A percentile compares a stretch with the other conserved stretches of the same genome.
phyloP scores from a whole-genome alignment of 805 yeast species.

The Hanseniaspora meyeri region DNA sequence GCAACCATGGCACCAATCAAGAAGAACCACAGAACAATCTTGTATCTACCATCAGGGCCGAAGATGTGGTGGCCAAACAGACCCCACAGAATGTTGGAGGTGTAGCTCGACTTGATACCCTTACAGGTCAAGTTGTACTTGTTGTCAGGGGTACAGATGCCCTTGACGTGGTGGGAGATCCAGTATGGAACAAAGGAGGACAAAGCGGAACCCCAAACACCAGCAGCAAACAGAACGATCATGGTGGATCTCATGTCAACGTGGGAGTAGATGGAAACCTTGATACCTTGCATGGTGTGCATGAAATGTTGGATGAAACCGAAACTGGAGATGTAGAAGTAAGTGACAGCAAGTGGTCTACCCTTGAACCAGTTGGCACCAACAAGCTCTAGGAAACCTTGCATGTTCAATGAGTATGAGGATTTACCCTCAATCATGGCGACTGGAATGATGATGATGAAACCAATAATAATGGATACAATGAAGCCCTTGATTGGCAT shows the following conservation, averaged over 20 bases:
- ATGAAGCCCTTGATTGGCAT: conserved; percentile 33
- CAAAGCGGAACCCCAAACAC: conserved; percentile 35
- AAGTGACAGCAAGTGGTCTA: conserved; percentile 48
- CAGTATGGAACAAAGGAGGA: conserved; percentile 34
- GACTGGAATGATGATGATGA: conserved; percentile 47
- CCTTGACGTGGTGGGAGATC: conserved; percentile 29
- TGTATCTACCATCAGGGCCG: conserved; percentile 37
- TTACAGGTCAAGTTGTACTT: conserved; percentile 39
- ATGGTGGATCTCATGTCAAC: conserved; percentile 52
- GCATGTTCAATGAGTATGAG: conserved; percentile 45
- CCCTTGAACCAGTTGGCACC: conserved; percentile 58
- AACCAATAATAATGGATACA: conserved; percentile 43
- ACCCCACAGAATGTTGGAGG: conserved; percentile 54
- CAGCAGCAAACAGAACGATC: conserved; percentile 36
- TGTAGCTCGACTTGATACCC: conserved; percentile 35
- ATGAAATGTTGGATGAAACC: conserved; percentile 36
- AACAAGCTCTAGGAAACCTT: conserved; percentile 51
- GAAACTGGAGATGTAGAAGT: conserved; percentile 38
- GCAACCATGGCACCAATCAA: conserved; percentile 43
- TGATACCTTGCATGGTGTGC: conserved; percentile 43
- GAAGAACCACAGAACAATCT: conserved; percentile 47
- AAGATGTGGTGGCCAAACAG: conserved; percentile 52
- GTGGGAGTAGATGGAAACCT: conserved; percentile 53
- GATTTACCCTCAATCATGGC: conserved; percentile 53
- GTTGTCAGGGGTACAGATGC: conserved; percentile 35